A percentile compares a stretch with the other conserved stretches of the same genome.
phyloP scores from a whole-genome alignment of 257 asterid species.

The Nicotiana tabacum region DNA sequence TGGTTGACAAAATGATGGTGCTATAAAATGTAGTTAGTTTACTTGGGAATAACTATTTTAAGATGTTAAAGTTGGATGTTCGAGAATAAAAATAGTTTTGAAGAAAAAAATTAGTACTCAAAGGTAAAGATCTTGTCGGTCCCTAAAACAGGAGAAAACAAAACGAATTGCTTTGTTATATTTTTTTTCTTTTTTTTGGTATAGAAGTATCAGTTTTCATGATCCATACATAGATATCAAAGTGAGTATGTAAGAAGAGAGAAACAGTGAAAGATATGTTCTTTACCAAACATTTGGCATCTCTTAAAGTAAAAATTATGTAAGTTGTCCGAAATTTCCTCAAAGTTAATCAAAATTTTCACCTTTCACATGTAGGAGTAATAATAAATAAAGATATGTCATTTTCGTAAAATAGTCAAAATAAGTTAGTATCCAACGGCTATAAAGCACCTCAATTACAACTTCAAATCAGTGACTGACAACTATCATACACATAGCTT shows the following conservation, averaged over 20 bases:
- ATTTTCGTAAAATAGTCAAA: background rate
- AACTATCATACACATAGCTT: background rate
- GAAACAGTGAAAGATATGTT: background rate
- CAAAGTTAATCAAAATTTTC: background rate
- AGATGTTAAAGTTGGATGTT: too few relatives aligned
- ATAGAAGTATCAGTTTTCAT: too few relatives aligned
- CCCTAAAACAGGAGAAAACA: background rate
- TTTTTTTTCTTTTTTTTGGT: too few relatives aligned
- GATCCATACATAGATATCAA: background rate
- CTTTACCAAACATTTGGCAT: background rate
- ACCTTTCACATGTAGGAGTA: background rate
- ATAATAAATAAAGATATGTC: background rate
- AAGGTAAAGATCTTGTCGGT: too few relatives aligned
- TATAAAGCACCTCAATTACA: background rate
- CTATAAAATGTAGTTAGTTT: too few relatives aligned
- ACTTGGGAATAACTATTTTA: too few relatives aligned
- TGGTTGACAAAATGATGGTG: background rate
- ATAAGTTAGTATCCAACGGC: background rate
- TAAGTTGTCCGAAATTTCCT: background rate
- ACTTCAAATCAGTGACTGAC: background rate
- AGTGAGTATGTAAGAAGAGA: background rate
- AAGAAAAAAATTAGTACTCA: too few relatives aligned
- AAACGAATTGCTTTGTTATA: too few relatives aligned
- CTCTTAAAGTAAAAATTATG: conserved; percentile 7
- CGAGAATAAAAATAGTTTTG: too few relatives aligned